phyloP scores from a whole-genome alignment of 768 basidiomycete genomes.

The Nevesoporus exiguus region DNA sequence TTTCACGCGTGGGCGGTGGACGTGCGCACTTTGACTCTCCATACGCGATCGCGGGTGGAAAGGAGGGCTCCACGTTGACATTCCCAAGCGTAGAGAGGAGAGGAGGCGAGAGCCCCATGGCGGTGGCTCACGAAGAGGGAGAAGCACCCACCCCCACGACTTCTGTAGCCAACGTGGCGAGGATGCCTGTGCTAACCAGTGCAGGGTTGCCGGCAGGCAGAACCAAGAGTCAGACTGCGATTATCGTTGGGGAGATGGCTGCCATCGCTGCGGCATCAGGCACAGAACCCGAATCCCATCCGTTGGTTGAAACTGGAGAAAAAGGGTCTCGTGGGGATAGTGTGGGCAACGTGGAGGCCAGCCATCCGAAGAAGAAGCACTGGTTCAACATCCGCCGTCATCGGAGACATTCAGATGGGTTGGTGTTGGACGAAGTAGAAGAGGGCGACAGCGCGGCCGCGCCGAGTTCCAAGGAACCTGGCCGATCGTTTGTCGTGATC shows the following conservation, averaged over 20 bases:
- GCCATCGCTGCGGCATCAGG: constrained; percentile 20
- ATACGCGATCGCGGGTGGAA: constrained; percentile 62
- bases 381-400: constrained; percentile 65
- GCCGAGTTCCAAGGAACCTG: constrained; percentile 34
- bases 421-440: constrained; percentile 29
- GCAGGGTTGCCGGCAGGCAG: constrained; percentile 55
- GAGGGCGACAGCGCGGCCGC: constrained; percentile 24
- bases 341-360: constrained; percentile 37
- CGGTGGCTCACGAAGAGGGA: constrained; percentile 33
- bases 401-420: constrained; percentile 59
- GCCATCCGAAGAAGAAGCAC: constrained; percentile 58
- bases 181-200: constrained; percentile 34
- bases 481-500: constrained; percentile 67
- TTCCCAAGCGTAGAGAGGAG: constrained; percentile 61
- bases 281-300: constrained; percentile 18
- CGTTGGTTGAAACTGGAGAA: constrained; percentile 18
- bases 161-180: constrained; percentile 45
- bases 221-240: constrained; percentile 79
- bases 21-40: constrained; percentile 82
- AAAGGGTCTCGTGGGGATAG: constrained; percentile 18
- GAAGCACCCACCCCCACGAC: constrained; percentile 51
- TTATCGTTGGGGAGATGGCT: constrained; percentile 63
- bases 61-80: constrained; percentile 55
- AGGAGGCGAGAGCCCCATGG: constrained; percentile 19
- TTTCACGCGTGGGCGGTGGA: constrained; percentile 85